A percentile compares a stretch with the other conserved stretches of the same genome.
Evolutionary conservation across 1,284 basidiomycete species (phyloP).

Genomic region (Takashimella koratensis): DNA sequence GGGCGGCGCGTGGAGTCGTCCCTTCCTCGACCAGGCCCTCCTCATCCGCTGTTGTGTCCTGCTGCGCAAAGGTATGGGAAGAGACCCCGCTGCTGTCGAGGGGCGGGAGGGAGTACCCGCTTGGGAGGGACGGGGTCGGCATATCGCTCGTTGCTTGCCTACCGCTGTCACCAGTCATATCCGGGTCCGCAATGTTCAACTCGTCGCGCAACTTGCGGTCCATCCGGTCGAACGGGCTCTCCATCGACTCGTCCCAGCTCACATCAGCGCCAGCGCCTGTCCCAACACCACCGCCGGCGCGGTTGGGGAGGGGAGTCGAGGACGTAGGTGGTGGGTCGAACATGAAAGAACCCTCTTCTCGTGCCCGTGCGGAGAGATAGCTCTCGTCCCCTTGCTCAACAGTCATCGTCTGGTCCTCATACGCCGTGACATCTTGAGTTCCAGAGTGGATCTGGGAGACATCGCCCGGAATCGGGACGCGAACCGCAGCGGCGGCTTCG

Average conservation of each 20-base stretch:
- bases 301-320: slow-evolving; percentile 36
- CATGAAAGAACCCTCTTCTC: slow-evolving; percentile 33
- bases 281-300: slow-evolving; percentile 10
- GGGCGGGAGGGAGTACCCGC: slow-evolving; percentile 31
- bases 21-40: neutral
- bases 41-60: neutral
- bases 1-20: neutral
- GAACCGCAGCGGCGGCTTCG: slow-evolving; percentile 81
- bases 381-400: slow-evolving; percentile 23
- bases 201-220: slow-evolving; percentile 62
- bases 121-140: slow-evolving; percentile 37
- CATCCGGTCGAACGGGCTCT: slow-evolving; percentile 69
- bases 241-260: slow-evolving; percentile 65
- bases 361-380: slow-evolving; percentile 9
- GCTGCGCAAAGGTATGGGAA: neutral
- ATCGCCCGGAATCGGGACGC: slow-evolving; percentile 67
- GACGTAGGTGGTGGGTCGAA: slow-evolving; percentile 29
- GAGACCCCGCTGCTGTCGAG: slow-evolving; percentile 6
- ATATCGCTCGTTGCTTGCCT: slow-evolving; percentile 14
- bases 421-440: slow-evolving; percentile 12
- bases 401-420: slow-evolving; percentile 35
- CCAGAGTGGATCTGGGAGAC: slow-evolving; percentile 34
- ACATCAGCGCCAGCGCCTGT: slow-evolving; percentile 19
- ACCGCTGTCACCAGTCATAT: neutral
- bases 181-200: slow-evolving; percentile 43